Evolutionary conservation across 2,329 filamentous ascomycete genomes (phyloP).

Genomic region (Colletotrichum neosansevieriae): DNA sequence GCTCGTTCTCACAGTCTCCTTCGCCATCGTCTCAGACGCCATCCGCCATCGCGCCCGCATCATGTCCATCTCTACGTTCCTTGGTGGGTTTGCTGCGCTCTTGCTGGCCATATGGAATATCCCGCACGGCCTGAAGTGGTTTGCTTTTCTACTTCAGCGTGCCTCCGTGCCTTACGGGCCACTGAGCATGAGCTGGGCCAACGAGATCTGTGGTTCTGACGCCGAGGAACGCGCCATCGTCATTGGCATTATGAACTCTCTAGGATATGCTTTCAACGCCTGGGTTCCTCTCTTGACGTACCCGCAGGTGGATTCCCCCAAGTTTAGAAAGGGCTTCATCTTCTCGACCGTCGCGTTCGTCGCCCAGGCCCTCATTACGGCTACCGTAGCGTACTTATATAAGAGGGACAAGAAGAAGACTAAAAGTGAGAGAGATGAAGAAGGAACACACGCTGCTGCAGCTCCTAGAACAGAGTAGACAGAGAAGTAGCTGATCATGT

Average conservation of each 20-base stretch:
- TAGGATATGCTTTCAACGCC: conserved; percentile 61
- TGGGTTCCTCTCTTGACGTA: conserved; percentile 68
- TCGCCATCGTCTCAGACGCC: conserved; percentile 34
- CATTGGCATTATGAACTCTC: conserved; percentile 36
- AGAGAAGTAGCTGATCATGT: too few relatives aligned
- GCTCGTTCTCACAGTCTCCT: conserved; percentile 33
- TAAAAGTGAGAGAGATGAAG: conserved; percentile 12
- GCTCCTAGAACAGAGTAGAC: background rate
- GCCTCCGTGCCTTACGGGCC: conserved; percentile 33
- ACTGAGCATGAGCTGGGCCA: conserved; percentile 36
- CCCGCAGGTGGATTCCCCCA: conserved; percentile 56
- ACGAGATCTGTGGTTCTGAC: conserved; percentile 36
- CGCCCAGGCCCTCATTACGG: conserved; percentile 25
- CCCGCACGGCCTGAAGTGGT: conserved; percentile 65
- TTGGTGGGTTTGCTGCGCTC: conserved; percentile 27
- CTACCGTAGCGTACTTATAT: conserved; percentile 21
- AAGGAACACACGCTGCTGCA: background rate
- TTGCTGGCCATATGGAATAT: conserved; percentile 68
- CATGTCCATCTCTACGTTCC: conserved; percentile 37
- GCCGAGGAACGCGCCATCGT: conserved; percentile 37
- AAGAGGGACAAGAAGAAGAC: conserved; percentile 26
- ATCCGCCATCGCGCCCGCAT: conserved; percentile 31
- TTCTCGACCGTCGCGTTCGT: conserved; percentile 44
- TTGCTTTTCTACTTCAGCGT: conserved; percentile 58
- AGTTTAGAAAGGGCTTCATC: conserved; percentile 57